phyloP scores from a whole-genome alignment of 2,329 filamentous ascomycete genomes.

The Rugonectria rugulosa region DNA sequence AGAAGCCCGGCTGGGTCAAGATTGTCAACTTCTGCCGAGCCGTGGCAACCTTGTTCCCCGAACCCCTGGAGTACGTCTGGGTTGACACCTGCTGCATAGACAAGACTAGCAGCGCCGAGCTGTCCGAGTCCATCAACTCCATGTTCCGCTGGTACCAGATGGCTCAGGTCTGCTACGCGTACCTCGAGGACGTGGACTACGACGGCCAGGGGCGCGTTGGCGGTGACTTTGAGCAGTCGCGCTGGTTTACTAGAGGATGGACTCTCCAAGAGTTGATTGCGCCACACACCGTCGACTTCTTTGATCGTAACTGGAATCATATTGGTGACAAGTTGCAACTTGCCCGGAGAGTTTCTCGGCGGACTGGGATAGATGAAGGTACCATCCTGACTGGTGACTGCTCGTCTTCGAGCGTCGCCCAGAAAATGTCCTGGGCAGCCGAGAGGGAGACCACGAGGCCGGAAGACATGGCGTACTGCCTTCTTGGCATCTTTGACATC shows the following conservation, averaged over 20 bases:
- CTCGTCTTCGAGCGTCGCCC: constrained; percentile 15
- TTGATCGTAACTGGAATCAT: constrained; percentile 19
- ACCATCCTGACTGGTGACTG: constrained; percentile 14
- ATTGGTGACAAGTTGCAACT: constrained; percentile 23
- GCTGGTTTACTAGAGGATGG: constrained; percentile 32
- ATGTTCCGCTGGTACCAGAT: constrained; percentile 41
- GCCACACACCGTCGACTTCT: constrained; percentile 22
- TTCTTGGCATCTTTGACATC: constrained; percentile 32
- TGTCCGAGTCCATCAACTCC: constrained; percentile 34
- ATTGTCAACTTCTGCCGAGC: constrained; percentile 20
- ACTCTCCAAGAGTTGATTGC: constrained; percentile 32
- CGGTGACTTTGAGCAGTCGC: constrained; percentile 18
- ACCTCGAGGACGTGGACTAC: constrained; percentile 49
- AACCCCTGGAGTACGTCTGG: constrained; percentile 18
- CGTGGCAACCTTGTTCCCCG: neutral
- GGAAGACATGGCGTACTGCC: constrained; percentile 35
- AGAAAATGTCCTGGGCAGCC: constrained; percentile 34
- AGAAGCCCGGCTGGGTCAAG: constrained; percentile 21
- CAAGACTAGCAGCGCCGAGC: constrained; percentile 28
- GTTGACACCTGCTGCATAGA: constrained; percentile 28
- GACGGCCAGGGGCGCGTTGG: neutral
- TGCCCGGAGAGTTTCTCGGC: constrained; percentile 3
- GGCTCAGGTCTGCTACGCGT: constrained; percentile 22
- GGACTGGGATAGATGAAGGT: constrained; percentile 24
- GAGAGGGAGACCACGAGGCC: constrained; percentile 26